These are phyloP conservation scores for Grigorovia yakushimaensis DNA, from an alignment of 805 yeast genomes.

Conservation along the genomic window DNA sequence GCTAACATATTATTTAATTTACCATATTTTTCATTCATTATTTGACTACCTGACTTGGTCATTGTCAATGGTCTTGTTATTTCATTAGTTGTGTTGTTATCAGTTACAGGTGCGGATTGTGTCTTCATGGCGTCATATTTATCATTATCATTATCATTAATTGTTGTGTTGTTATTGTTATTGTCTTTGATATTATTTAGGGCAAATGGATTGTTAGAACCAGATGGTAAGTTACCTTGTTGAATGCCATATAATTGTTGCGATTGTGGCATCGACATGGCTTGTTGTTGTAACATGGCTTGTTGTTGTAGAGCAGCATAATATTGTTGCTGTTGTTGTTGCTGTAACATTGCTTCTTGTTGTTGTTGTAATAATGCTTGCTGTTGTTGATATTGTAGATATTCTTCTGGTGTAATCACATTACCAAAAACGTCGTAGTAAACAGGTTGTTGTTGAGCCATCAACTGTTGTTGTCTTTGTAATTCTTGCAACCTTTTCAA, in stretches of 20 bases:
- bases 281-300: conserved; percentile 26
- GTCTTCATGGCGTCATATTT: background rate
- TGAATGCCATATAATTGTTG: conserved; percentile 28
- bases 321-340: conserved; percentile 22
- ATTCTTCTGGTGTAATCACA: conserved; percentile 30
- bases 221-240: conserved; percentile 42
- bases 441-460: conserved; percentile 15
- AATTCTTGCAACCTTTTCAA: conserved; percentile 21
- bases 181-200: conserved; percentile 17
- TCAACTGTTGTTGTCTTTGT: conserved; percentile 22
- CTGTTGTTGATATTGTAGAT: conserved; percentile 27
- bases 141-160: conserved; percentile 1
- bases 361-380: conserved; percentile 24
- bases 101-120: background rate
- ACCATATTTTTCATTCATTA: conserved; percentile 48
- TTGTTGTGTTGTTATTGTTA: conserved; percentile 2
- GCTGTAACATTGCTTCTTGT: conserved; percentile 17
- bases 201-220: conserved; percentile 75
- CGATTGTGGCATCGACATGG: conserved; percentile 27
- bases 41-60: conserved; percentile 46
- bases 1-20: conserved; percentile 73
- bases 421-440: conserved; percentile 30
- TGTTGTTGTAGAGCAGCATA: conserved; percentile 18
- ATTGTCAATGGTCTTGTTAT: conserved; percentile 32
- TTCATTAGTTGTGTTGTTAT: conserved; percentile 9